Evolutionary conservation across 306 rosid species (phyloP), one percentile per base, ranked within the genome.

Genomic region (Quercus wislizeni): DNA sequence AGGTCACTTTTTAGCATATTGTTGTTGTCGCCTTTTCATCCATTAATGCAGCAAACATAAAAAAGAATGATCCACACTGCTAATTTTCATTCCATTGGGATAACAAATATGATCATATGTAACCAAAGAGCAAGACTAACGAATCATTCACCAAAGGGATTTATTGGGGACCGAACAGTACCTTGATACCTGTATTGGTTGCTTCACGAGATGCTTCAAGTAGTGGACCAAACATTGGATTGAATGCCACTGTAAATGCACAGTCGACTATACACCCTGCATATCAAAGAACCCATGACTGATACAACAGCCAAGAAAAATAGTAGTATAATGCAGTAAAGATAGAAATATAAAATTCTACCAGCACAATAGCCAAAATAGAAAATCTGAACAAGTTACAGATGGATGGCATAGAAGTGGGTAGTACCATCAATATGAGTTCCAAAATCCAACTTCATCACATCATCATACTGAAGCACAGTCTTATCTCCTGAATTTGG

Each of bases 121-220:
- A 64, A 64, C 43, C 43, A 35, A 64, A 30, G 70, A 64, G 4
- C 14, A 64, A 64, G 14, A 5, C 6, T 2, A 30, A 64, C 4
- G 4, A 30, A 35, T 30, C 21, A 64, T 31, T 64, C 3, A 0
- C 27, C 72, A 67, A 2, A 8, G 72, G 52, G 15, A 35, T 33
- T 67, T 14, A 35, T 67, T 14, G 59, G 3, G 23, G 55, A 73
- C 63, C 23, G 23, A 54, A 20, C 10, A 80, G 82, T 90, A 95
- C 99, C 98, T 95, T 95, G 83, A 95, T 83, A 75, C 99, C 98
- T 7, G 90, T 92, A 86, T 95, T 79, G 78, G 99, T 95, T 61
- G 99, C 99, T 87, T 95, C 99, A 43, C 94, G 97, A 30, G 99
- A 92, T 85, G 98, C 99, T 87, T 95, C 97, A 30, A 95, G 99